Conservation (phyloP, 352 stramenopile genomes). For the Plasmopara muralis region DNA sequence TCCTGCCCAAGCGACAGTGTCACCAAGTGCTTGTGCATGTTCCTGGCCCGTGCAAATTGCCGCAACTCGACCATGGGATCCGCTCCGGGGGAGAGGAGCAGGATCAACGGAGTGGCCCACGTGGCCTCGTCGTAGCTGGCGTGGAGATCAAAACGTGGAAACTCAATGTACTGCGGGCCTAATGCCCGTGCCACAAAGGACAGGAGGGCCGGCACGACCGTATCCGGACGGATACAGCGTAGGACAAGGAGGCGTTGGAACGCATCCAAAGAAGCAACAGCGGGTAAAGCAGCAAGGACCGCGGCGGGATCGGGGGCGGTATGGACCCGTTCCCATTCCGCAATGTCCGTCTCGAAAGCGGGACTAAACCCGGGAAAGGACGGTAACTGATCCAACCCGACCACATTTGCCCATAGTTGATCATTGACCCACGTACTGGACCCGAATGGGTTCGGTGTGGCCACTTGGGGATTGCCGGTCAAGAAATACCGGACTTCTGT, state of each 20-base stretch:
- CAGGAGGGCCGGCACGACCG: slow-evolving; percentile 88
- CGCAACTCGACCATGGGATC: slow-evolving; percentile 93
- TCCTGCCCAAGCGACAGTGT: slow-evolving; percentile 93
- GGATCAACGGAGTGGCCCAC: slow-evolving; percentile 92
- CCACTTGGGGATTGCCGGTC: slow-evolving; percentile 87
- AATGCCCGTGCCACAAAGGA: slow-evolving; percentile 87
- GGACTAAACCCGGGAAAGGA: slow-evolving; percentile 48
- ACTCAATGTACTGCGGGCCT: slow-evolving; percentile 90
- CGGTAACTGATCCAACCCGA: slow-evolving; percentile 62
- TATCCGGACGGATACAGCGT: slow-evolving; percentile 89
- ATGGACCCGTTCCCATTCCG: slow-evolving; percentile 69
- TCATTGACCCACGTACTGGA: slow-evolving; percentile 75
- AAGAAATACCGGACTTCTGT: slow-evolving; percentile 88
- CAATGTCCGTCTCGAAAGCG: slow-evolving; percentile 43
- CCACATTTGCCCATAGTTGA: slow-evolving; percentile 86
- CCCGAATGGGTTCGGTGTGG: slow-evolving; percentile 57
- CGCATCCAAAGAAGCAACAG: slow-evolving; percentile 51
- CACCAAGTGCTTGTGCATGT: slow-evolving; percentile 90
- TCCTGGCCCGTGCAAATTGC: slow-evolving; percentile 86
- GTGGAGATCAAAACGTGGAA: slow-evolving; percentile 90
- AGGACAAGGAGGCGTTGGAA: slow-evolving; percentile 90
- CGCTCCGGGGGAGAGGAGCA: slow-evolving; percentile 91
- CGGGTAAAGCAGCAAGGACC: slow-evolving; percentile 45
- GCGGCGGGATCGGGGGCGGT: slow-evolving; percentile 82
- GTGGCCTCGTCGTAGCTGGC: slow-evolving; percentile 90